Percentiles rank a stretch among this genome's conserved stretches.
These are phyloP conservation scores for Aphanocladium album DNA, from an alignment of 2,329 filamentous ascomycete species.

Conservation along the genomic window DNA sequence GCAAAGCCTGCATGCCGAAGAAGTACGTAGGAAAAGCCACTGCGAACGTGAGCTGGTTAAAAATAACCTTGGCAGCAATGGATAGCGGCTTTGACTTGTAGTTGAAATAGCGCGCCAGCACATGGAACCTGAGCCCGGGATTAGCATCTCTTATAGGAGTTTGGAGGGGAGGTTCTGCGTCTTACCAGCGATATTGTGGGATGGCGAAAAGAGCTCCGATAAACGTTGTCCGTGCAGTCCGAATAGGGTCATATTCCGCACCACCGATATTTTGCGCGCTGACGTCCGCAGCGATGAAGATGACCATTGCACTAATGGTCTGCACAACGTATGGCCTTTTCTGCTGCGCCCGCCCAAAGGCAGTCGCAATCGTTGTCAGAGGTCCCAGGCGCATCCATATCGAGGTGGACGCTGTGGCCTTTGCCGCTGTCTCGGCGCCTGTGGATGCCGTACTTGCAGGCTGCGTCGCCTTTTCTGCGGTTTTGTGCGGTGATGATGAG, in stretches of 20 bases:
- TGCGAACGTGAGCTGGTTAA: conserved; percentile 79
- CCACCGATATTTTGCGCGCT: conserved; percentile 66
- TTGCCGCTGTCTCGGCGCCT: background rate
- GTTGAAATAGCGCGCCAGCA: conserved; percentile 77
- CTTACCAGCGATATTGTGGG: conserved; percentile 77
- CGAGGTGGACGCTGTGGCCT: conserved; percentile 23
- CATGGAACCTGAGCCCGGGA: conserved; percentile 59
- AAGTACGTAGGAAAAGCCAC: conserved; percentile 81
- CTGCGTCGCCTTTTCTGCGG: background rate
- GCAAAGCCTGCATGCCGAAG: conserved; percentile 71
- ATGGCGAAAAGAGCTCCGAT: conserved; percentile 72
- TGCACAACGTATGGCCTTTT: conserved; percentile 75
- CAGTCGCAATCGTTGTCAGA: conserved; percentile 46
- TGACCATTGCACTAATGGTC: conserved; percentile 66
- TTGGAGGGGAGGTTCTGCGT: background rate
- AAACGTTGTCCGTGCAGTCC: conserved; percentile 65
- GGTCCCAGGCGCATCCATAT: conserved; percentile 56
- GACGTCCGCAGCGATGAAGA: conserved; percentile 74
- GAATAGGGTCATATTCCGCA: conserved; percentile 59
- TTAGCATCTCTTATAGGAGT: background rate
- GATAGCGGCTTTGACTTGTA: conserved; percentile 68
- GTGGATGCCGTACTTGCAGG: background rate
- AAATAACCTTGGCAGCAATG: conserved; percentile 67
- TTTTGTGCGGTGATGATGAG: background rate
- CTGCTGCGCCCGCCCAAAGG: conserved; percentile 67